Base-by-base conservation (phyloP, 177 flowering plant species). In the Tripterygium wilfordii region DNA sequence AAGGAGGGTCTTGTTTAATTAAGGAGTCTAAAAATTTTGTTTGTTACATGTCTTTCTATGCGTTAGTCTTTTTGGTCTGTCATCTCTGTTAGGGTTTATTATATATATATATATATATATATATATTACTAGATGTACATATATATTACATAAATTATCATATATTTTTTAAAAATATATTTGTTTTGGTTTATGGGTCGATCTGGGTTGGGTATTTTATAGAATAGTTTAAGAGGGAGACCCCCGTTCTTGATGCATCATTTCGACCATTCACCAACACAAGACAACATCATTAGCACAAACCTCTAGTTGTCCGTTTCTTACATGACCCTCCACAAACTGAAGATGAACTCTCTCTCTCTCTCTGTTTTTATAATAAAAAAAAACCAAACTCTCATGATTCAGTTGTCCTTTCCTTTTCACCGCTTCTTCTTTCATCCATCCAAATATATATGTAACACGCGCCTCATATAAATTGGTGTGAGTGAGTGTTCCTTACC, bases 221-320 rank as follows among this genome's bases (percentile, higher is more conserved):
- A n/a, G 28, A 29, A 21, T 29, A 29, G 16, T 30, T 31, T 30
- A 24, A 36, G 42, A 51, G 49, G 48, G 49, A 54, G 49, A 69
- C 51, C 73, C 61, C 58, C 64, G 64, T 68, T n/a, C 66, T 27
- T 70, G 65, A 62, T 56, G 73, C 71, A 84, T 79, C 80, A 80
- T 80, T 80, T 48, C 74, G 46, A 68, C 82, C 84, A 78, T 76
- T 74, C 69, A 63, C 72, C 74, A 39, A 51, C 69, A 70, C 62
- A 69, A 72, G 85, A 85, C 88, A 79, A 42, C 77, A 85, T 85
- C 72, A 85, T 82, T 76, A 66, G 51, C 60, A 60, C 81, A 68
- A 56, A 65, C 76, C 69, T 64, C 68, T 60, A 37, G 62, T 56
- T 79, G 74, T 76, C 80, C 67, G 64, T 64, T 68, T 69, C 70